Base-by-base conservation (phyloP, 352 stramenopile species). In the Globisporangium nodosum region DNA sequence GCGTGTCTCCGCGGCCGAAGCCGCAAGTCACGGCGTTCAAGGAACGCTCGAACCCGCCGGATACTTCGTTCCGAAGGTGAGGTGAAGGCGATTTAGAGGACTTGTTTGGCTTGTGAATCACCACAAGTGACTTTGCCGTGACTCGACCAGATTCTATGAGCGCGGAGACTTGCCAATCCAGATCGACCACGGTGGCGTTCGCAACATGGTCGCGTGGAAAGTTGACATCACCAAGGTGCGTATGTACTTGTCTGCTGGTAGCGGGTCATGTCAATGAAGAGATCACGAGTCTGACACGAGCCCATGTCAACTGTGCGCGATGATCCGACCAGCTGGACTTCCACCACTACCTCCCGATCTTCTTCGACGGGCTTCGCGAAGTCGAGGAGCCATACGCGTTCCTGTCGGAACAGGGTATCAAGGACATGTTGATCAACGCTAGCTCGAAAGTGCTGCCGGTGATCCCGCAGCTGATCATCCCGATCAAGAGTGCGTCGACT, bases 291-390 rank as follows among this genome's bases (percentile, higher is more conserved):
- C 24, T 27, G 24, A 27, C 24, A 27, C 24, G 24, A 27, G 2
- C 24, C 1, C 24, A 27, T 27, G 24, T 3, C 24, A 27, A 27
- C 24, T 27, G 24, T 27, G 24, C 24, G 58, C 46, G 53, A 53
- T 30, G 1, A 8, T 59, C 4, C 21, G 30, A 64, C 7, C 65
- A 98, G 76, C 82, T 99, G 8, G 96, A 99, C 67, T 99, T 98
- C 63, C 96, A 99, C 63, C 96, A 99, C 73, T 99, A 99, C 64
- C 74, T 99, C 12, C 96, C 96, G 7, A 98, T 99, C 56, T 99
- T 99, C 74, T 98, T 99, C 57, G 96, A 99, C 56, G 96, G 96
- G 15, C 73, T 99, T 11, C 90, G 96, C 27, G 96, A 99, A 66
- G 69, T 97, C 12, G 96, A 99, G 68, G 83, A 97, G 70, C 96